Base-by-base conservation (phyloP, 2,329 filamentous ascomycete genomes). In the Chaetomium strumarium region DNA sequence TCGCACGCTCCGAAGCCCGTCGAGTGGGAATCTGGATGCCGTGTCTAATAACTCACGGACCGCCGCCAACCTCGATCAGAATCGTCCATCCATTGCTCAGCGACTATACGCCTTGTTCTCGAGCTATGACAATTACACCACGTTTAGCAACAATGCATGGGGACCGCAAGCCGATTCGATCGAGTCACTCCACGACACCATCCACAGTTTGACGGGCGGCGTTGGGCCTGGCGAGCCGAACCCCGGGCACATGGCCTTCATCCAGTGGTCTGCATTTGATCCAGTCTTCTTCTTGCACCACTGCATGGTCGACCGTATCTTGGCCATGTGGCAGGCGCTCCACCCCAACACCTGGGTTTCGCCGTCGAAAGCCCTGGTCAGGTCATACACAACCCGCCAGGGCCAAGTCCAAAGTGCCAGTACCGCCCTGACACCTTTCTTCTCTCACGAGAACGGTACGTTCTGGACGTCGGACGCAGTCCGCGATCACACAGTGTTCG, bases 201-300 rank as follows among this genome's bases (percentile, higher is more conserved):
- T 86, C 37, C 83, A 86, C 58, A 76, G 76, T 31, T 73, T 78
- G 45, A 73, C 77, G 3, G 86, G 79, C 31, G 73, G 69, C 70
- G 51, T 59, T 9, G 53, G 45, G 7, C n/a, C 38, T 19, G 55
- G 56, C 33, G 50, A 55, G 37, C 50, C 51, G 3, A 47, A 55
- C 11, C 77, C 76, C 34, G 85, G 86, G 1, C 85, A 89, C 61
- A 86, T 87, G 80, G 38, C 39, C 2, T 53, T 42, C 40, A 45
- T 51, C 31, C 80, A 83, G 16, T 85, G 86, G 60, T 86, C 88
- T 1, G 80, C 85, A 0, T 95, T 89, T 64, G 89, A 95, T 63
- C 88, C 88, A 0, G 71, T 88, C 12, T 91, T 92, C 68, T 88
- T 85, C 69, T 70, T 92, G 9, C 87, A 92, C 62, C 88, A 92